Evolutionary conservation across 1,284 basidiomycete species (phyloP), one percentile per base, ranked within the genome.

Genomic region (Malassezia sympodialis): DNA sequence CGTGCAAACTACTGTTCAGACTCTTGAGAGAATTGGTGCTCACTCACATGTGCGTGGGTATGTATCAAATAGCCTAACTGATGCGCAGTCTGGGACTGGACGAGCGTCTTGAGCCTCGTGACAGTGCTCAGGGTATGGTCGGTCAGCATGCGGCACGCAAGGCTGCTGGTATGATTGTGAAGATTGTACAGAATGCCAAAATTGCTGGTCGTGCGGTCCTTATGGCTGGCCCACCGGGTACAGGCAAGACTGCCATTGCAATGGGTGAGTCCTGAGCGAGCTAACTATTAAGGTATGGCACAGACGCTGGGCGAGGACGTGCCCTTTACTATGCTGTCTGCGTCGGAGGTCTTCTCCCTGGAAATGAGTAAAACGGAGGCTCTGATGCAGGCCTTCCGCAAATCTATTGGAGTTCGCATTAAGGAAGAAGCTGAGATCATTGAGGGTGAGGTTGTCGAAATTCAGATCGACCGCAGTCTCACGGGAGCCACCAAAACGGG

Each of bases 401-500:
- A 90, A 66, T 90, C 89, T 67, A 96, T 96, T 71, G 93, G 93
- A 30, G 90, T 98, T 0, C 81, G 91, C 48, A 96, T 98, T 75
- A 93, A 89, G 76, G 93, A 98, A 75, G 93, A 98, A 79, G 88
- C 88, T 2, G 93, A 98, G 75, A 82, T 96, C 43, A 91, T 98
- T 60, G 90, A 96, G 76, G 93, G 94, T 56, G 94, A 98, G 76
- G 90, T 98, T 1, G 90, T 98, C 10, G 93, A 99, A 77, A 91
- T 98, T 66, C 90, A 96, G 76, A 93, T 98, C 66, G 91, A 98
- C 79, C 81, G 93, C 43, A 93, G 89, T 77, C 79, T 98, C 49
- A 96, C 93, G 42, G 94, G 94, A 28, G 90, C 91, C 0, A 96
- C 91, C 14, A 98, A 96, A 79, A 96, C 93, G 0, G 93, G 94